phyloP scores from a whole-genome alignment of 2,329 filamentous ascomycete species.

The Fusarium papillatum region DNA sequence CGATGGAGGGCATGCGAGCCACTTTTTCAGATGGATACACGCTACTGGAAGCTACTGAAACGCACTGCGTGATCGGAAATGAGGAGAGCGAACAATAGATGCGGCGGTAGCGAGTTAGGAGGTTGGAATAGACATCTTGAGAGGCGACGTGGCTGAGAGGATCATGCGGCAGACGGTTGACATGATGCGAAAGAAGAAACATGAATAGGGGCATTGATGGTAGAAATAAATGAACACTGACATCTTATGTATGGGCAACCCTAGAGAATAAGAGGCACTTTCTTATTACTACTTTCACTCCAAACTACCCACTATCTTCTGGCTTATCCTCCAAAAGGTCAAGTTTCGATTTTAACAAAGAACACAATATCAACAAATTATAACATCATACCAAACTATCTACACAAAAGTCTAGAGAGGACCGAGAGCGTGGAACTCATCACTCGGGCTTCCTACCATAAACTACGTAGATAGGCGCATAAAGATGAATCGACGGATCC shows the following conservation, averaged over 20 bases:
- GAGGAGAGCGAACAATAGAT: background rate
- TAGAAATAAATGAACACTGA: background rate
- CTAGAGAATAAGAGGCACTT: background rate
- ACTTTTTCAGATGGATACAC: background rate
- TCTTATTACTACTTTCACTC: background rate
- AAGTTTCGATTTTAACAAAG: no score
- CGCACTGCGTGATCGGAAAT: background rate
- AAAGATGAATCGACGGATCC: slow-evolving; percentile 34
- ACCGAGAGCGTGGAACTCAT: background rate
- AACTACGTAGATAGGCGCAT: slow-evolving; percentile 28
- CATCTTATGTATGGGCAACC: background rate
- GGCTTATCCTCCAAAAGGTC: no score
- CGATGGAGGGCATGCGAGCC: background rate
- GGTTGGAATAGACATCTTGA: no score
- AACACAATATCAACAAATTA: no score
- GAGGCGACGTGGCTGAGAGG: background rate
- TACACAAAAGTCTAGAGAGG: background rate
- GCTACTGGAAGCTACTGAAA: background rate
- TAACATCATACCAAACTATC: no score
- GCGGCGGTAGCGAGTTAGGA: no score
- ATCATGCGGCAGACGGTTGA: background rate
- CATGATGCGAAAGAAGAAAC: background rate
- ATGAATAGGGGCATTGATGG: background rate
- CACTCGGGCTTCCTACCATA: slow-evolving; percentile 26
- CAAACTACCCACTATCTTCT: background rate